Evolutionary conservation across 1,284 basidiomycete species (phyloP).

Genomic region (Dichomitus squalens): DNA sequence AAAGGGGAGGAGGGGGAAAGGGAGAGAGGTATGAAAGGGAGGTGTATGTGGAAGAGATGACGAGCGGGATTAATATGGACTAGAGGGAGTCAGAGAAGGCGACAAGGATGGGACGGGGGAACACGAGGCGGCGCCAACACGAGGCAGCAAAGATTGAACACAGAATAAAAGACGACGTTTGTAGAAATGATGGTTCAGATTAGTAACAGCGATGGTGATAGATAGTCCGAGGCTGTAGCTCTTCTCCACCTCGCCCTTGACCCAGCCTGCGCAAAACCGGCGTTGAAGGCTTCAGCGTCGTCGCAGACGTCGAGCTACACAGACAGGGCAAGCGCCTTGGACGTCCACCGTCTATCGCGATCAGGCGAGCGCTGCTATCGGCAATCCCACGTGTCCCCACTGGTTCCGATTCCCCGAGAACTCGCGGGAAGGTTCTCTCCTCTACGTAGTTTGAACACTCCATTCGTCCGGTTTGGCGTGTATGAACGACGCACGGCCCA

Average conservation of each 20-base stretch:
- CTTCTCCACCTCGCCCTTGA: constrained; percentile 13
- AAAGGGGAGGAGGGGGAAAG: constrained; percentile 8
- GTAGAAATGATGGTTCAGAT: constrained; percentile 12
- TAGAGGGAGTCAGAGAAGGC: constrained; percentile 24
- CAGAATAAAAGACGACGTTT: constrained; percentile 13
- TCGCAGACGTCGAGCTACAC: not conserved
- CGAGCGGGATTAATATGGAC: constrained; percentile 10
- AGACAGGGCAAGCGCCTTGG: not conserved
- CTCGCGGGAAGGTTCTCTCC: not conserved
- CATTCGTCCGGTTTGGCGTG: not conserved
- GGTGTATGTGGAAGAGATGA: constrained; percentile 8
- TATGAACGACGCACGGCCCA: not conserved
- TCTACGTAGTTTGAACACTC: no score
- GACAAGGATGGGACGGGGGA: constrained; percentile 23
- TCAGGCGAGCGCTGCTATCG: not conserved
- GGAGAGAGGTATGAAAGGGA: constrained; percentile 13
- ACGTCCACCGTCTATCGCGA: not conserved
- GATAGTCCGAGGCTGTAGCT: constrained; percentile 16
- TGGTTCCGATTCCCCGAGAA: not conserved
- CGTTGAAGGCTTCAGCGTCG: not conserved
- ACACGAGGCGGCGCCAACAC: constrained; percentile 33
- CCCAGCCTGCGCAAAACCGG: constrained; percentile 17
- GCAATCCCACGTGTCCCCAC: not conserved
- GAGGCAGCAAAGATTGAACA: constrained; percentile 20
- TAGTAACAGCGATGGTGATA: constrained; percentile 24